Percentiles rank a stretch among this genome's conserved stretches.
phyloP scores from a whole-genome alignment of 2,329 filamentous ascomycete species.

The Calonectria hongkongensis region DNA sequence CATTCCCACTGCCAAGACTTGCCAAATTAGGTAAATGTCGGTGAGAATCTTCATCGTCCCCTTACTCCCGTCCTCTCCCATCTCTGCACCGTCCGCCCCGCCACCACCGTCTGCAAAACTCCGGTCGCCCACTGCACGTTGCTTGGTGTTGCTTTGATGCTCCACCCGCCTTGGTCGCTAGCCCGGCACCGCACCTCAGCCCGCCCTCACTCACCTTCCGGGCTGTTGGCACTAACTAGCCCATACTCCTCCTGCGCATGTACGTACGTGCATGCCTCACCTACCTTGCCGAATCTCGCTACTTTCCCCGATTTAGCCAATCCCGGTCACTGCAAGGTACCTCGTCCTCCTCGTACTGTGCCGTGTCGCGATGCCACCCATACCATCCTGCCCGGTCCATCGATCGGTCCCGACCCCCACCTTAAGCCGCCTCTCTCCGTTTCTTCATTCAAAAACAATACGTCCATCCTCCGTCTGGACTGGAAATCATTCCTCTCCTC shows the following conservation, averaged over 20 bases:
- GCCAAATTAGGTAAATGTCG: slow-evolving; percentile 37
- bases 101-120: slow-evolving; percentile 32
- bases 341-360: slow-evolving; percentile 38
- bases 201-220: slow-evolving; percentile 6
- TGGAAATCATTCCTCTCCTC: slow-evolving; percentile 9
- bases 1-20: neutral
- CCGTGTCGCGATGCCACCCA: slow-evolving; percentile 23
- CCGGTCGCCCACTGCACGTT: slow-evolving; percentile 22
- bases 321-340: slow-evolving; percentile 38
- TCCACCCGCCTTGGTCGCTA: slow-evolving; percentile 35
- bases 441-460: slow-evolving; percentile 37
- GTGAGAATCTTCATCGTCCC: slow-evolving; percentile 31
- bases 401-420: slow-evolving; percentile 32
- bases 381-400: slow-evolving; percentile 24
- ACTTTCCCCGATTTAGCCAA: slow-evolving; percentile 23
- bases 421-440: slow-evolving; percentile 24
- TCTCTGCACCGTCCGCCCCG: slow-evolving; percentile 30
- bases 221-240: slow-evolving; percentile 23
- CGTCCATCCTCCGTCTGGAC: slow-evolving; percentile 20
- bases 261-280: slow-evolving; percentile 26
- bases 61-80: slow-evolving; percentile 11
- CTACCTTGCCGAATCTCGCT: slow-evolving; percentile 27
- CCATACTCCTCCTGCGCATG: slow-evolving; percentile 5
- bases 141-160: slow-evolving; percentile 31
- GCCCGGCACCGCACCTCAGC: slow-evolving; percentile 21